Evolutionary conservation across 345 rosid genomes (phyloP).

Genomic region (Moricandia moricandioides): DNA sequence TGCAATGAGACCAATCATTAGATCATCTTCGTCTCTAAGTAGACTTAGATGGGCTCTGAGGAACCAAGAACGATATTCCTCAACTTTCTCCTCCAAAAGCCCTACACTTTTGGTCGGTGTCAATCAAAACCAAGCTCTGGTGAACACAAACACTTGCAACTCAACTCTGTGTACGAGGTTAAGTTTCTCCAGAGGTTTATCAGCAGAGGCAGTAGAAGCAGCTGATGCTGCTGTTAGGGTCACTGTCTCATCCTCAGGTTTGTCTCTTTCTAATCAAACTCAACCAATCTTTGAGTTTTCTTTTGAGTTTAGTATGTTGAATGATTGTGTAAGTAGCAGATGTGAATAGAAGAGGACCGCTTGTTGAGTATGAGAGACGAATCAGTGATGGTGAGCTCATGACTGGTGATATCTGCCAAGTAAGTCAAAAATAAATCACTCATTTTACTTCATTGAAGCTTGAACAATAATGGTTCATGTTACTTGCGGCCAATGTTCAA

Average conservation of each 20-base stretch:
- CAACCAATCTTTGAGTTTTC: background rate
- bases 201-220: conserved; percentile 44
- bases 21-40: conserved; percentile 38
- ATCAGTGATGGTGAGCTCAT: conserved; percentile 73
- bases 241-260: conserved; percentile 20
- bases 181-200: conserved; percentile 43
- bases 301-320: background rate
- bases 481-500: too few relatives aligned
- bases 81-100: conserved; percentile 34
- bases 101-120: conserved; percentile 25
- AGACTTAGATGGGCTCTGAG: conserved; percentile 44
- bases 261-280: background rate
- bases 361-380: conserved; percentile 83
- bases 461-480: background rate
- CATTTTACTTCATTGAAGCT: background rate
- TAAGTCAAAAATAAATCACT: conserved; percentile 21
- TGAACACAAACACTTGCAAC: conserved; percentile 16
- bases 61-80: conserved; percentile 29
- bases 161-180: conserved; percentile 27
- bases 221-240: conserved; percentile 41
- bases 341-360: conserved; percentile 62
- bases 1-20: conserved; percentile 56
- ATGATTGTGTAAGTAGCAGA: conserved; percentile 43
- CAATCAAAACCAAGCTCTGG: conserved; percentile 19
- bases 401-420: conserved; percentile 92